A percentile compares a stretch with the other conserved stretches of the same genome.
These are phyloP conservation scores for Phytophthora kernoviae DNA, from an alignment of 352 stramenopile species.

Conservation along the genomic window DNA sequence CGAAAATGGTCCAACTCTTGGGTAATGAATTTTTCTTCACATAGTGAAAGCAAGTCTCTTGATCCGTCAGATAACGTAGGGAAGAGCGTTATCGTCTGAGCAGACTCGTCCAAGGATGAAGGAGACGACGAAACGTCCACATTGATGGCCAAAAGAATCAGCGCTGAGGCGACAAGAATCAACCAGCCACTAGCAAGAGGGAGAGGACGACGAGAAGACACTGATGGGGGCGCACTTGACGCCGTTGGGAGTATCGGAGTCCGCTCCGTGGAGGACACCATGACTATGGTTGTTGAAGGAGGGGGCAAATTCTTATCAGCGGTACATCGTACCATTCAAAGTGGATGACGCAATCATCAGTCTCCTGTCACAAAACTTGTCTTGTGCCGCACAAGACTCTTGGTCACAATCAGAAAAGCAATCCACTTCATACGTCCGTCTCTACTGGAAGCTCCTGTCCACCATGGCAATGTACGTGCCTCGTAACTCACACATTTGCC, in stretches of 20 bases:
- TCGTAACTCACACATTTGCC: not conserved
- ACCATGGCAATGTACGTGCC: slow-evolving; percentile 29
- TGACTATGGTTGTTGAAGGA: slow-evolving; percentile 6
- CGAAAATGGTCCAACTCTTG: slow-evolving; percentile 62
- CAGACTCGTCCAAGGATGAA: not conserved
- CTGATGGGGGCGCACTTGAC: not conserved
- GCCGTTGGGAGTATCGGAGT: slow-evolving; percentile 32
- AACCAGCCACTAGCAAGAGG: slow-evolving; percentile 33
- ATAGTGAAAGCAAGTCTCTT: slow-evolving; percentile 47
- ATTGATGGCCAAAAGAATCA: slow-evolving; percentile 9
- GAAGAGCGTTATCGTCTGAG: slow-evolving; percentile 22
- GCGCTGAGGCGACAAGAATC: slow-evolving; percentile 19
- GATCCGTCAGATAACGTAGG: slow-evolving; percentile 22
- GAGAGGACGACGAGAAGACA: slow-evolving; percentile 13
- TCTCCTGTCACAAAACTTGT: no score
- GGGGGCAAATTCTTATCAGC: not conserved
- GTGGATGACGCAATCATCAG: no score
- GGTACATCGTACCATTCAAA: no score
- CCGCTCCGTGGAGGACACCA: slow-evolving; percentile 19
- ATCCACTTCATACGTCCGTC: no score
- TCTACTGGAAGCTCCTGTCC: no score
- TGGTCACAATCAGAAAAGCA: no score
- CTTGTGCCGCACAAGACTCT: no score
- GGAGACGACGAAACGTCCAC: slow-evolving; percentile 2
- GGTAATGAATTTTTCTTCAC: slow-evolving; percentile 47